Evolutionary conservation across 108 stramenopile species (phyloP), one percentile per base, ranked within the genome.

Genomic region (Pseudonitzschia pungens): DNA sequence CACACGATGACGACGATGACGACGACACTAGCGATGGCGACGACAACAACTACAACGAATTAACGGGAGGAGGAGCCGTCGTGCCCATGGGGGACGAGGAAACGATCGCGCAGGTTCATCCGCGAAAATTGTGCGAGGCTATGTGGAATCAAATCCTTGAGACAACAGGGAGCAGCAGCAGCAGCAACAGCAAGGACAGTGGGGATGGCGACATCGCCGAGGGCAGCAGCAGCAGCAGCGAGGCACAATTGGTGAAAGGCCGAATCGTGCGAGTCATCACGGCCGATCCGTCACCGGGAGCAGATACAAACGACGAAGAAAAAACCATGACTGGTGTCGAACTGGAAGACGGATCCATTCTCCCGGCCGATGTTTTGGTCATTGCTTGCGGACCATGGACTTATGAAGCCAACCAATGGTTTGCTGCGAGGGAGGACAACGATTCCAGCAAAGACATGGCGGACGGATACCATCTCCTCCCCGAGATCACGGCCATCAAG

Each of bases 81-180:
- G 41, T 40, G 1, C 53, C 56, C 14, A 65, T 81, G 68, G 85
- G 82, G 29, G 76, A 84, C 31, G 80, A 83, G 29, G 33, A 65
- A 26, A 78, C 80, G 41, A 92, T 88, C 58, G 91, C 91, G 31
- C 91, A 92, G 75, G 82, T 83, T 36, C 86, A 86, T 64, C 86
- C 90, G 4, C 75, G 74, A 41, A 87, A 88, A 36, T 62, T 88
- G 7, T 80, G 82, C 50, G 65, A 85, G 22, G 73, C 63, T 22
- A 56, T 89, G 72, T 86, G 84, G 77, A 62, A 77, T 41, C 75
- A 79, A 11, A 14, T 76, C 14, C 41, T 82, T 50, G 24, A 57
- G 21, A 11, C 44, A 45, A 10, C 10, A 56, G 22, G 50, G 50
- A 15, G 20, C 15, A 18, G 50, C 18, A 20, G 20, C 18, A 50